Evolutionary conservation across 495 filamentous ascomycete genomes (phyloP).

Genomic region (Hyaloscypha variabilis): DNA sequence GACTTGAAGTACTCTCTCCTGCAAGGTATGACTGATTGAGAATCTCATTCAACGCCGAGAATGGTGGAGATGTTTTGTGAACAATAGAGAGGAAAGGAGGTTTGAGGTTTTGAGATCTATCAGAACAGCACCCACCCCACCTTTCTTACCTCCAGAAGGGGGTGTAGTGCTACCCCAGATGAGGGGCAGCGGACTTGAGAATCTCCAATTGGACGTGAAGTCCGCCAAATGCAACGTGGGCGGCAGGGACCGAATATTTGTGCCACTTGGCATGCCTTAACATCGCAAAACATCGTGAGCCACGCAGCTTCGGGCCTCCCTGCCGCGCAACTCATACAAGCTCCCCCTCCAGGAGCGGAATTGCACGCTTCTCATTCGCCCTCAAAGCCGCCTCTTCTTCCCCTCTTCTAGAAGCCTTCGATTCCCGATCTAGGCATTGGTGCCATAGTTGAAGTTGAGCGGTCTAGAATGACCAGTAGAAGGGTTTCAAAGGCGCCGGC

Average conservation of each 20-base stretch:
- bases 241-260: not conserved
- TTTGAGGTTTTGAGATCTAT: too few relatives aligned
- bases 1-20: not conserved
- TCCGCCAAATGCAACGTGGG: not conserved
- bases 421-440: too few relatives aligned
- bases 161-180: not conserved
- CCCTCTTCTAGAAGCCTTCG: not conserved
- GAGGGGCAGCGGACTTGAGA: slow-evolving; percentile 5
- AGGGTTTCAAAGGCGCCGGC: too few relatives aligned
- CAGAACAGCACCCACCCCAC: not conserved
- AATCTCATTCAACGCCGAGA: not conserved
- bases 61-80: not conserved
- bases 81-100: not conserved
- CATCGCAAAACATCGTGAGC: not conserved
- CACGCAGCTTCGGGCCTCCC: not conserved
- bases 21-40: not conserved
- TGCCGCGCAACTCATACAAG: not conserved
- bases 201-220: slow-evolving; percentile 1
- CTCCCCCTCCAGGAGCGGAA: not conserved
- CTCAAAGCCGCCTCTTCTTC: not conserved
- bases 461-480: too few relatives aligned
- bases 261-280: not conserved
- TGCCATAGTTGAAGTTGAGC: too few relatives aligned
- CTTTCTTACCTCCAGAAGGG: not conserved
- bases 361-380: not conserved